phyloP scores from a whole-genome alignment of 306 rosid genomes.

The Glycine latifolia region DNA sequence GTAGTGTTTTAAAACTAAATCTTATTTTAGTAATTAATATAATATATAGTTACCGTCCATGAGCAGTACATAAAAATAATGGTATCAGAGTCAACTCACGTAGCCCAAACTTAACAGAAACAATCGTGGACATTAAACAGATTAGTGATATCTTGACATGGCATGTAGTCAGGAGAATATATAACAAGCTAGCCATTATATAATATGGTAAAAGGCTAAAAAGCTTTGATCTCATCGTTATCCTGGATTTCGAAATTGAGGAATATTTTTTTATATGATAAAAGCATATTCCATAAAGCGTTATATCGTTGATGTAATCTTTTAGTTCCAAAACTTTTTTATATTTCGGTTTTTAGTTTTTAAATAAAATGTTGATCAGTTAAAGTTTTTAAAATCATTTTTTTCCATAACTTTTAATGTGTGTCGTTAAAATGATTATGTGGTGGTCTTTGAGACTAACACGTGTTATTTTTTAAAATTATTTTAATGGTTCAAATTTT shows the following conservation, averaged over 20 bases:
- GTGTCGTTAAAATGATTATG: no score
- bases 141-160: constrained; percentile 31
- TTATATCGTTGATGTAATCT: background rate
- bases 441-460: no score
- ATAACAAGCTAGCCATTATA: background rate
- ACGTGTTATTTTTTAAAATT: no score
- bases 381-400: no score
- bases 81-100: constrained; percentile 12
- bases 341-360: no score
- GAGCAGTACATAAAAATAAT: background rate
- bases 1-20: background rate
- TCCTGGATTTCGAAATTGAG: background rate
- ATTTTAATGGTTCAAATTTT: no score
- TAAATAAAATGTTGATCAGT: no score
- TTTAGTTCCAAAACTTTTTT: background rate
- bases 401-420: no score
- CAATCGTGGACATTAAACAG: constrained; percentile 4
- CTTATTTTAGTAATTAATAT: background rate
- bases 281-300: constrained; percentile 36
- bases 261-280: background rate
- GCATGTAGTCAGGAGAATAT: background rate
- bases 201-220: background rate
- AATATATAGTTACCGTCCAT: background rate
- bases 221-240: background rate
- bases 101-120: constrained; percentile 8